phyloP scores from a whole-genome alignment of 352 stramenopile species.

The Pythium brassicae region DNA sequence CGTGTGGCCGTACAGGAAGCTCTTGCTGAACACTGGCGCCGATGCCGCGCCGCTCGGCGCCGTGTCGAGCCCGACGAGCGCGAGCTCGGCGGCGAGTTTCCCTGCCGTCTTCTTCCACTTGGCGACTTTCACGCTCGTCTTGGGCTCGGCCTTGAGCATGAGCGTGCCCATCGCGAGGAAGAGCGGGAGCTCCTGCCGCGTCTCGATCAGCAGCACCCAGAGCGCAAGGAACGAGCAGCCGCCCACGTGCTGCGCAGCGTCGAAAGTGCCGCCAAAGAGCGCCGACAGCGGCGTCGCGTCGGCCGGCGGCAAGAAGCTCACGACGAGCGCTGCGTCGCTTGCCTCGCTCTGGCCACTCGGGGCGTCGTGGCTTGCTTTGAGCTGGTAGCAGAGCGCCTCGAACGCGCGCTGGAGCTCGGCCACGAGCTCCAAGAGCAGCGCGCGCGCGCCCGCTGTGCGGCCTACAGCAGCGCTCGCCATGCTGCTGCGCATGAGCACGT shows the following conservation, averaged over 20 bases:
- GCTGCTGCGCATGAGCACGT: conserved; percentile 62
- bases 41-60: conserved; percentile 11
- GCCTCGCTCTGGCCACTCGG: conserved; percentile 20
- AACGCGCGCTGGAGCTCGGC: conserved; percentile 32
- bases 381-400: conserved; percentile 26
- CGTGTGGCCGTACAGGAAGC: conserved; percentile 36
- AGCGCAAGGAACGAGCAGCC: conserved; percentile 62
- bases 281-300: conserved; percentile 47
- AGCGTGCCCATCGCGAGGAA: conserved; percentile 62
- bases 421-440: conserved; percentile 37
- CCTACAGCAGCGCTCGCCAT: conserved; percentile 26
- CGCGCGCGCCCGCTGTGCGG: background rate
- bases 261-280: conserved; percentile 56
- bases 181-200: conserved; percentile 66
- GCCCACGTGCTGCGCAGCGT: conserved; percentile 60
- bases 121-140: conserved; percentile 74
- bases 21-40: conserved; percentile 13
- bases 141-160: conserved; percentile 72
- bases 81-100: conserved; percentile 43
- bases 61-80: conserved; percentile 24
- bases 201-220: conserved; percentile 69
- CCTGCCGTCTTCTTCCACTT: conserved; percentile 70
- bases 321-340: conserved; percentile 28
- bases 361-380: conserved; percentile 28
- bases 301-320: conserved; percentile 63